Evolutionary conservation across 352 stramenopile species (phyloP).

Genomic region (Phytophthora sansomeana): DNA sequence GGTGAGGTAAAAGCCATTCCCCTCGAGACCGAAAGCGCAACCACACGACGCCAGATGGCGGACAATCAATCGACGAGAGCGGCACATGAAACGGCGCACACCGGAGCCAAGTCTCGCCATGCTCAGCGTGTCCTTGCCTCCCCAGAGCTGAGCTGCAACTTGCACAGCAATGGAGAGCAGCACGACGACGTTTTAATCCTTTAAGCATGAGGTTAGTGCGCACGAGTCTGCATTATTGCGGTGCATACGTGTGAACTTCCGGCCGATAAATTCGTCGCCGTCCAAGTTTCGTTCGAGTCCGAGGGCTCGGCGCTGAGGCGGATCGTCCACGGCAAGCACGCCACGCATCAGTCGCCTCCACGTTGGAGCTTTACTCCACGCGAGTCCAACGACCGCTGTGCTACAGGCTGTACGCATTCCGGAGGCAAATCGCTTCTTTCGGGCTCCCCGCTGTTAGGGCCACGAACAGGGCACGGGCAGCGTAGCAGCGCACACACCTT

Average conservation of each 20-base stretch:
- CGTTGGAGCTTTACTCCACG: neutral
- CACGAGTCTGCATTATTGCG: neutral
- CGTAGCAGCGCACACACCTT: constrained; percentile 2
- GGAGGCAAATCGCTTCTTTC: neutral
- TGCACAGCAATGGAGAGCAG: neutral
- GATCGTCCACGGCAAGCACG: constrained; percentile 24
- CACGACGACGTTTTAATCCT: neutral
- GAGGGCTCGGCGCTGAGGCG: constrained; percentile 3
- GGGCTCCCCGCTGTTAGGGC: constrained; percentile 1
- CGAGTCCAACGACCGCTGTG: constrained; percentile 16
- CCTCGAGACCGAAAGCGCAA: constrained; percentile 24
- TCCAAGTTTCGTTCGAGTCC: constrained; percentile 12
- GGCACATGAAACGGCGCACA: constrained; percentile 5
- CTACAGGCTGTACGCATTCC: too few relatives aligned
- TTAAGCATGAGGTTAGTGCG: neutral
- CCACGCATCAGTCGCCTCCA: constrained; percentile 20
- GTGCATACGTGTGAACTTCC: neutral
- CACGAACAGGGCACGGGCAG: constrained; percentile 17
- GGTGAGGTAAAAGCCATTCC: constrained; percentile 39
- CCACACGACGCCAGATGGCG: constrained; percentile 30
- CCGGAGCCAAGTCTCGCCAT: neutral
- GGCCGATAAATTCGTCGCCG: neutral
- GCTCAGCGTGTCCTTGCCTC: neutral
- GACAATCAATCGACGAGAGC: constrained; percentile 27
- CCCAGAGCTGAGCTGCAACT: neutral